These are phyloP conservation scores for Penicillium sp. DNA, from an alignment of 2,329 filamentous ascomycete species.

Conservation along the genomic window DNA sequence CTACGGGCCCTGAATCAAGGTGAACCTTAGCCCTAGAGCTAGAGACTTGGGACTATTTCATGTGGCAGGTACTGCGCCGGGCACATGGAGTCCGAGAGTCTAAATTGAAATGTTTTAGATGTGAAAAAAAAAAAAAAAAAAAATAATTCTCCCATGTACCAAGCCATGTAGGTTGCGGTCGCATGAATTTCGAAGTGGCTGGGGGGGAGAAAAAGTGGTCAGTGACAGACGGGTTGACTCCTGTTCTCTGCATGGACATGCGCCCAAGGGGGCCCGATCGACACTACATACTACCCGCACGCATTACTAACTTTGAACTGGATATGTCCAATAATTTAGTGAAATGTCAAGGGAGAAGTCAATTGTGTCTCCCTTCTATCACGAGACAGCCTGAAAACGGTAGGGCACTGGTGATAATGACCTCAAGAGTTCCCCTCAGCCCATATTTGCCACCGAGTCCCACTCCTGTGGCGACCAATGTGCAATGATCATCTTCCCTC, in stretches of 20 bases:
- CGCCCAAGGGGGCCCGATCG: background rate
- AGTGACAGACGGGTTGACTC: background rate
- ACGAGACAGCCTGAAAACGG: constrained; percentile 1
- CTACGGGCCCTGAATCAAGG: background rate
- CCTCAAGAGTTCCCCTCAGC: background rate
- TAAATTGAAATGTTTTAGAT: too few species aligned
- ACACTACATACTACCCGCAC: background rate
- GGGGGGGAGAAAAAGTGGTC: background rate
- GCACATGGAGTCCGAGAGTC: too few species aligned
- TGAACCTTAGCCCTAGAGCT: background rate
- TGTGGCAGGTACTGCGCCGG: too few species aligned
- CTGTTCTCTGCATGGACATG: background rate
- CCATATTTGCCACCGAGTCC: constrained; percentile 1
- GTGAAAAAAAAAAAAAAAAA: background rate
- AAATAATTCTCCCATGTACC: background rate
- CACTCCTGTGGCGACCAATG: constrained; percentile 9
- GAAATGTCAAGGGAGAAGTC: background rate
- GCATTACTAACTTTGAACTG: background rate
- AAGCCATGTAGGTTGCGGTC: background rate
- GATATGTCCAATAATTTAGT: background rate
- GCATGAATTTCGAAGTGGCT: background rate
- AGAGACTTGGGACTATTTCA: too few species aligned
- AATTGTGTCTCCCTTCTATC: background rate
- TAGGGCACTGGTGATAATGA: constrained; percentile 1
- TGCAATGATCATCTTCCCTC: constrained; percentile 5